A percentile compares a stretch with the other conserved stretches of the same genome.
These are phyloP conservation scores for Powellomyces hirtus DNA, from an alignment of 192 early-diverging fungal genomes.

Conservation along the genomic window DNA sequence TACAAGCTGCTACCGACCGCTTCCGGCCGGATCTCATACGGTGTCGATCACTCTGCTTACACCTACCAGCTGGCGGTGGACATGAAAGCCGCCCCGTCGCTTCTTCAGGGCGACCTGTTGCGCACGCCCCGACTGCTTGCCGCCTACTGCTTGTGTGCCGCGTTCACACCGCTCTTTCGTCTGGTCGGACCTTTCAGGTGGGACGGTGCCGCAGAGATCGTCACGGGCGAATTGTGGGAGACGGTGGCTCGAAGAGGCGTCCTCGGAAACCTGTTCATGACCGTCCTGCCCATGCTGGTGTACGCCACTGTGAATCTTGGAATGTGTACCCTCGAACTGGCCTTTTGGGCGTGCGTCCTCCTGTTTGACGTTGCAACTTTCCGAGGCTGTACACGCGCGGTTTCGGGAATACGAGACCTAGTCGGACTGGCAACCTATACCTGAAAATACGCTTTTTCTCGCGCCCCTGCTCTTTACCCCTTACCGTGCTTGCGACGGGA, in stretches of 20 bases:
- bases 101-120: background rate
- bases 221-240: conserved; percentile 4
- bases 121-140: background rate
- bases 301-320: background rate
- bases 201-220: background rate
- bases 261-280: conserved; percentile 6
- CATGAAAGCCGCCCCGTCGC: conserved; percentile 6
- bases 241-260: background rate
- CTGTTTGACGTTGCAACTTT: background rate
- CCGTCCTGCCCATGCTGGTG: background rate
- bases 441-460: too few species aligned
- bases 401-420: background rate
- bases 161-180: background rate
- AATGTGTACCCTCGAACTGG: background rate
- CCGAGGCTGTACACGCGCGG: background rate
- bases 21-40: background rate
- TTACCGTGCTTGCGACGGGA: too few species aligned
- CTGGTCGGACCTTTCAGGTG: conserved; percentile 1
- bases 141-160: conserved; percentile 7
- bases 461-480: too few species aligned
- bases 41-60: conserved; percentile 4
- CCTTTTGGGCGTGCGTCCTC: background rate
- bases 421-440: too few species aligned
- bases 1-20: conserved; percentile 4
- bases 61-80: background rate